These are phyloP conservation scores for Kazachstania viticola DNA, from an alignment of 805 yeast species.

Conservation along the genomic window DNA sequence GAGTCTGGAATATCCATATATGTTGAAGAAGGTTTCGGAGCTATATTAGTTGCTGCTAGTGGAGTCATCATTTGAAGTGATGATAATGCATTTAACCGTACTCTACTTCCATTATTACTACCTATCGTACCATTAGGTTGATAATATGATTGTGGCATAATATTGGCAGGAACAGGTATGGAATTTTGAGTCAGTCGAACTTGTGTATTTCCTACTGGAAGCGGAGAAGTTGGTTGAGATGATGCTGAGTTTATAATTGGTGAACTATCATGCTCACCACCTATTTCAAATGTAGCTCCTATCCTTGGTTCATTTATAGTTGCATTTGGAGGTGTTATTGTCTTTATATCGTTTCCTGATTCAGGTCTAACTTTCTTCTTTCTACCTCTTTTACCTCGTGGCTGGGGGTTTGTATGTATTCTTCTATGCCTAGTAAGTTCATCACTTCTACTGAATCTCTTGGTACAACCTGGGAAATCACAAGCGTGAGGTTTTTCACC, in stretches of 20 bases:
- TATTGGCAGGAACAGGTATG: background rate
- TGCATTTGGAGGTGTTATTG: background rate
- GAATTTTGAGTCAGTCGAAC: conserved; percentile 1
- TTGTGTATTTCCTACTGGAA: background rate
- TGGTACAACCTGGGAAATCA: conserved; percentile 57
- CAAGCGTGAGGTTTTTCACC: conserved; percentile 79
- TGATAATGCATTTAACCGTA: conserved; percentile 29
- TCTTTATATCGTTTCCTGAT: background rate
- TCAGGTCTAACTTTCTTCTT: conserved; percentile 24
- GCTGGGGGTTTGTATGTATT: conserved; percentile 61
- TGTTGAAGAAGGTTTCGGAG: conserved; percentile 5
- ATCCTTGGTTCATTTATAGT: background rate
- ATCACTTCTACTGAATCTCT: conserved; percentile 58
- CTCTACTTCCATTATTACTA: conserved; percentile 10
- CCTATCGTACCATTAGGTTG: background rate
- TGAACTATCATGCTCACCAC: conserved; percentile 1
- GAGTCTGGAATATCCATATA: conserved; percentile 5
- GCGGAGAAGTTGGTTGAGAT: background rate
- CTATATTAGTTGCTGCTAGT: conserved; percentile 13
- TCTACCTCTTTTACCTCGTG: conserved; percentile 45
- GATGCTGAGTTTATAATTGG: no score
- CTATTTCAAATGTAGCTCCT: conserved; percentile 4
- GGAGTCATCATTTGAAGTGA: conserved; percentile 59
- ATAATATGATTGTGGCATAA: background rate
- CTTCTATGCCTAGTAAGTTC: conserved; percentile 65